phyloP scores from a whole-genome alignment of 2,329 filamentous ascomycete genomes.

The Fusarium subglutinans region DNA sequence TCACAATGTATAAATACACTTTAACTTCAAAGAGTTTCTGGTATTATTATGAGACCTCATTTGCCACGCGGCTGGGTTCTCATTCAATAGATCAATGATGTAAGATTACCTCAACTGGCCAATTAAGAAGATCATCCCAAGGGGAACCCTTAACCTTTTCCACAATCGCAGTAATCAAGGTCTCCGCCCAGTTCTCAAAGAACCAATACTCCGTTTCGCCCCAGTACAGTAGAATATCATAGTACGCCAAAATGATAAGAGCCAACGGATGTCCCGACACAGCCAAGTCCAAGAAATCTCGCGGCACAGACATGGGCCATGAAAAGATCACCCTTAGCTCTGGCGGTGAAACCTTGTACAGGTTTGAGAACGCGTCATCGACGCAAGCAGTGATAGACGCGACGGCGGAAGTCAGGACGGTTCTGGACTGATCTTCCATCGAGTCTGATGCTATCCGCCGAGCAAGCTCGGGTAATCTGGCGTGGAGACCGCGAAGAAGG shows the following conservation, averaged over 20 bases:
- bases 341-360: constrained; percentile 4
- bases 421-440: neutral
- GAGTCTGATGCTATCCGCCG: constrained; percentile 1
- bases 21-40: neutral
- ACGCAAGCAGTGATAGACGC: neutral
- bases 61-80: neutral
- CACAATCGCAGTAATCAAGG: constrained; percentile 18
- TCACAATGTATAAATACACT: fast-evolving
- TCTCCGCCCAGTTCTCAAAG: constrained; percentile 23
- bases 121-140: constrained; percentile 25
- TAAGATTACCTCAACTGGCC: constrained; percentile 16
- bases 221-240: constrained; percentile 18
- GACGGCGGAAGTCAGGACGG: neutral
- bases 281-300: constrained; percentile 21
- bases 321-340: constrained; percentile 20
- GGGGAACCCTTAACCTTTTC: constrained; percentile 24
- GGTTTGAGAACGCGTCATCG: neutral
- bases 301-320: constrained; percentile 21
- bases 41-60: neutral
- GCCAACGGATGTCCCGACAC: constrained; percentile 9
- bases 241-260: constrained; percentile 23
- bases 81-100: neutral
- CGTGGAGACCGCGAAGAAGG: neutral
- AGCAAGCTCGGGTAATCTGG: constrained; percentile 5
- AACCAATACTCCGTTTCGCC: constrained; percentile 28